These are phyloP conservation scores for Waltergamsia citrina DNA, from an alignment of 2,329 filamentous ascomycete genomes.

Conservation along the genomic window DNA sequence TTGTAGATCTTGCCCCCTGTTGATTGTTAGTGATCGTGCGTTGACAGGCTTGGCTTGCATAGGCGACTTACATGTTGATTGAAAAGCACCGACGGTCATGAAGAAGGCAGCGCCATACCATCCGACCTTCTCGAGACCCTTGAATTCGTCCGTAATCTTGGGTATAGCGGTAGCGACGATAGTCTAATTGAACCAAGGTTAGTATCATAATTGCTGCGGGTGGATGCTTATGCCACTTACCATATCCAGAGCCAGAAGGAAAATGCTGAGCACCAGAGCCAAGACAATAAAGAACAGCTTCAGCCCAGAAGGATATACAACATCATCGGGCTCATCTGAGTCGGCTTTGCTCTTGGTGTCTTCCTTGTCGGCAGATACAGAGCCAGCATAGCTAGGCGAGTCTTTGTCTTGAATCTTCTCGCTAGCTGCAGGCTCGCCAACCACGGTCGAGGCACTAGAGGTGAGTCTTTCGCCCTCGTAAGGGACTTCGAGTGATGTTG, in stretches of 20 bases:
- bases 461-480: not conserved
- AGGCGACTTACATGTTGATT: slow-evolving; percentile 27
- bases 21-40: slow-evolving; percentile 7
- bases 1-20: slow-evolving; percentile 36
- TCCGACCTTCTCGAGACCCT: slow-evolving; percentile 40
- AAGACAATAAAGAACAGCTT: slow-evolving; percentile 32
- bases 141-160: slow-evolving; percentile 43
- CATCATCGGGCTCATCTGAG: not conserved
- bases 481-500: not conserved
- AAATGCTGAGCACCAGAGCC: slow-evolving; percentile 35
- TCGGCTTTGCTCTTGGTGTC: not conserved
- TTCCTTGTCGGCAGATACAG: slow-evolving; percentile 1
- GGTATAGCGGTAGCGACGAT: slow-evolving; percentile 50
- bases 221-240: slow-evolving; percentile 13
- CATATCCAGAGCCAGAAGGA: slow-evolving; percentile 39
- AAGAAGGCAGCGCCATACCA: slow-evolving; percentile 53
- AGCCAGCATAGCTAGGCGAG: not conserved
- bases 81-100: slow-evolving; percentile 34
- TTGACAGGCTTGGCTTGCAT: no score
- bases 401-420: not conserved
- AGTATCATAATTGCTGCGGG: not conserved
- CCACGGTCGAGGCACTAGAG: slow-evolving; percentile 1
- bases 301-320: slow-evolving; percentile 23
- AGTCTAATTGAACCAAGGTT: slow-evolving; percentile 31
- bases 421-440: not conserved